Percentiles rank a stretch among this genome's conserved stretches.
Evolutionary conservation across 2,329 filamentous ascomycete species (phyloP).

Genomic region (Aspergillus terreus): DNA sequence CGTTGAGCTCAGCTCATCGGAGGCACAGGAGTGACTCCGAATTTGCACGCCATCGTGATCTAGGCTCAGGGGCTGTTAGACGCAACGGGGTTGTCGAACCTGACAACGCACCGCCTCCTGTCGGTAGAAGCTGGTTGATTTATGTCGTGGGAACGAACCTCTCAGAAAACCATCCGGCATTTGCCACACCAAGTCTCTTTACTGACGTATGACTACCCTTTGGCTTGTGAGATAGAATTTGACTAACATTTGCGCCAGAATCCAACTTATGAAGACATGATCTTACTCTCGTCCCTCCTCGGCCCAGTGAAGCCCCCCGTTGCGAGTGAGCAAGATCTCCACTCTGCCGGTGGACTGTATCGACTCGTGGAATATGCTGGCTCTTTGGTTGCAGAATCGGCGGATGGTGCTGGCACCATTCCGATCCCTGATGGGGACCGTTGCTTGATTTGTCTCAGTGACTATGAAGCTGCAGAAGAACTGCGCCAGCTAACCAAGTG

Average conservation of each 20-base stretch:
- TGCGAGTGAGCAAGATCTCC: slow-evolving; percentile 61
- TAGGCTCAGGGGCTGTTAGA: slow-evolving; percentile 59
- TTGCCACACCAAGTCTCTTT: slow-evolving; percentile 66
- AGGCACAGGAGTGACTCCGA: slow-evolving; percentile 59
- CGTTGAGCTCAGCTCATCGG: slow-evolving; percentile 45
- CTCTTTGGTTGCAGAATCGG: slow-evolving; percentile 46
- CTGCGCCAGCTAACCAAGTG: slow-evolving; percentile 60
- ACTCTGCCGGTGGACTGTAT: slow-evolving; percentile 59
- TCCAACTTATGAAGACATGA: slow-evolving; percentile 70
- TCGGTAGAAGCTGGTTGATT: slow-evolving; percentile 66
- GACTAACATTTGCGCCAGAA: slow-evolving; percentile 35
- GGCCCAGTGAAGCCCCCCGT: slow-evolving; percentile 67
- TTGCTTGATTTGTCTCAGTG: slow-evolving; percentile 64
- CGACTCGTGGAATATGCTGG: slow-evolving; percentile 45
- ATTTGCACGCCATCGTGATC: slow-evolving; percentile 51
- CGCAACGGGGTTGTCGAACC: slow-evolving; percentile 64
- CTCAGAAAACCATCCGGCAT: slow-evolving; percentile 66
- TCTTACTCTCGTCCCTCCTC: slow-evolving; percentile 62
- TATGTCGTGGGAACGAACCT: slow-evolving; percentile 69
- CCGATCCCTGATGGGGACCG: slow-evolving; percentile 49
- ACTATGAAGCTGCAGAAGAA: slow-evolving; percentile 61
- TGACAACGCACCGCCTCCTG: slow-evolving; percentile 45
- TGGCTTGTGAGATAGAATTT: not conserved
- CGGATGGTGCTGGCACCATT: slow-evolving; percentile 36
- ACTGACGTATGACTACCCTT: slow-evolving; percentile 53